Conservation (phyloP, 192 early-diverging fungal species). For the Coemansia sp. region DNA sequence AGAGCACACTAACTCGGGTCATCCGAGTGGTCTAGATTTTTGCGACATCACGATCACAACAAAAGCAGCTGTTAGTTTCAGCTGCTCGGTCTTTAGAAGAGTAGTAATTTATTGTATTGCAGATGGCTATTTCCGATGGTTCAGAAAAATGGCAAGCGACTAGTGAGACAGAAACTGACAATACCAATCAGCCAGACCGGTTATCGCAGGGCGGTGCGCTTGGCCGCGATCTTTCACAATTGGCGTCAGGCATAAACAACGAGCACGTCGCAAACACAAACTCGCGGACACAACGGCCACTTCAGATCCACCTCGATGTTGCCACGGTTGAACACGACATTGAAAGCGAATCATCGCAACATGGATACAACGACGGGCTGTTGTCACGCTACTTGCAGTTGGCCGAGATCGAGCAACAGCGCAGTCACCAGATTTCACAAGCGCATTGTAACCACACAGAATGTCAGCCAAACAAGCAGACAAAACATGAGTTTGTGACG, state of each 20-base stretch:
- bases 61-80: background rate
- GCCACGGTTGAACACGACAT: constrained; percentile 17
- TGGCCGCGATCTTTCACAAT: background rate
- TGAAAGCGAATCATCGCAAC: background rate
- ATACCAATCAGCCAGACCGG: background rate
- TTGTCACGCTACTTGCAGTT: constrained; percentile 29
- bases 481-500: background rate
- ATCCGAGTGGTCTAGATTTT: background rate
- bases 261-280: background rate
- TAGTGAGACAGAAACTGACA: background rate
- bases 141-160: background rate
- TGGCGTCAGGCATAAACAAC: background rate
- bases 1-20: background rate
- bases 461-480: background rate
- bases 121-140: background rate
- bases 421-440: background rate
- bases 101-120: no score
- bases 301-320: constrained; percentile 24
- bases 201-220: background rate
- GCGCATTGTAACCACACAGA: background rate
- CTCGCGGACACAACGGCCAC: constrained; percentile 4
- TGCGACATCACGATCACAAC: background rate
- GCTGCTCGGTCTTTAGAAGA: no score
- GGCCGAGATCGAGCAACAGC: constrained; percentile 28
- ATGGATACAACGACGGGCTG: constrained; percentile 5